Conservation (phyloP, 2,329 filamentous ascomycete species). For the Chaetomium strumarium region DNA sequence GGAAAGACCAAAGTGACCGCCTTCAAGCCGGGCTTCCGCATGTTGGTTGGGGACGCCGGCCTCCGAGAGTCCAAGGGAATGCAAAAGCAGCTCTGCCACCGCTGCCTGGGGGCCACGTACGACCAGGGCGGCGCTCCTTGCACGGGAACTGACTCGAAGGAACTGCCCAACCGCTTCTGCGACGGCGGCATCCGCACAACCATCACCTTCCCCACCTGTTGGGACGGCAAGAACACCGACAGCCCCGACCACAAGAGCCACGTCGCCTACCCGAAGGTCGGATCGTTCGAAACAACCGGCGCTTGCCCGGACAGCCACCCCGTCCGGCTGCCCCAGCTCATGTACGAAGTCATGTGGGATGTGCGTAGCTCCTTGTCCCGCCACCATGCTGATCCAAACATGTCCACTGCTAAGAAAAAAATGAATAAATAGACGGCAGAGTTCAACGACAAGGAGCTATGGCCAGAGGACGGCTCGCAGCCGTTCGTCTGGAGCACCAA, state of each 20-base stretch:
- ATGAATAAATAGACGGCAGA: slow-evolving; percentile 22
- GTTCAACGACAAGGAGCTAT: slow-evolving; percentile 31
- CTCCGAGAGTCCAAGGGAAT: slow-evolving; percentile 30
- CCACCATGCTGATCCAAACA: background rate
- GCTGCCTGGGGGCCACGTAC: slow-evolving; percentile 34
- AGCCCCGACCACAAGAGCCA: slow-evolving; percentile 37
- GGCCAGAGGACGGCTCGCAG: slow-evolving; percentile 32
- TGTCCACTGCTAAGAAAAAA: background rate
- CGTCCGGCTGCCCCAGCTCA: slow-evolving; percentile 29
- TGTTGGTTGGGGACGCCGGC: slow-evolving; percentile 35
- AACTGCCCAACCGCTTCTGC: slow-evolving; percentile 36
- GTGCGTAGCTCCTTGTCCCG: background rate
- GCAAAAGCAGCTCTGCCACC: slow-evolving; percentile 36
- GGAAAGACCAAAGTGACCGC: slow-evolving; percentile 35
- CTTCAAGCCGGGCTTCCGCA: slow-evolving; percentile 40
- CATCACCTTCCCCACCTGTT: slow-evolving; percentile 43
- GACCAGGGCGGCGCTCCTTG: slow-evolving; percentile 35
- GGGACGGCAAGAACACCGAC: slow-evolving; percentile 49
- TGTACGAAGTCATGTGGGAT: slow-evolving; percentile 42
- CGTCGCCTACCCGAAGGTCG: slow-evolving; percentile 32
- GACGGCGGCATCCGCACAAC: slow-evolving; percentile 38
- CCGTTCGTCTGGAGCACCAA: slow-evolving; percentile 27
- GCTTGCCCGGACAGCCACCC: slow-evolving; percentile 27
- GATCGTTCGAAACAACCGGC: slow-evolving; percentile 24
- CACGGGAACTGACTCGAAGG: slow-evolving; percentile 34